Percentiles rank a stretch among this genome's conserved stretches.
These are phyloP conservation scores for Isatis lusitanica DNA, from an alignment of 441 rosid genomes.

Conservation along the genomic window DNA sequence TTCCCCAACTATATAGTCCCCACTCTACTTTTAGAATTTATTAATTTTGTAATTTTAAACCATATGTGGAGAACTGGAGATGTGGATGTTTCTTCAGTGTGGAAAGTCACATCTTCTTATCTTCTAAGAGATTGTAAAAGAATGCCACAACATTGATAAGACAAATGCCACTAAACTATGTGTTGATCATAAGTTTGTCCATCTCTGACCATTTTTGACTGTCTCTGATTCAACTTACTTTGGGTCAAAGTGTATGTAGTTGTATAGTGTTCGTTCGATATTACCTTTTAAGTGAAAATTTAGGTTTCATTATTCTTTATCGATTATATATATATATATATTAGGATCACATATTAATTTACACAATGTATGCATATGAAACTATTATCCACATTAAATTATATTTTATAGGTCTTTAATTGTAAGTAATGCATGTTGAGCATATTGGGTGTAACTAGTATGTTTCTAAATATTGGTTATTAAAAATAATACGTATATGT, in stretches of 20 bases:
- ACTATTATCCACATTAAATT: background rate
- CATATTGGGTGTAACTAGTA: background rate
- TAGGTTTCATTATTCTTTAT: background rate
- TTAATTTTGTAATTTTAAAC: slow-evolving; percentile 7
- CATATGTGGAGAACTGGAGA: slow-evolving; percentile 26
- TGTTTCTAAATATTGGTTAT: background rate
- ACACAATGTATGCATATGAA: background rate
- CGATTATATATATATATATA: background rate
- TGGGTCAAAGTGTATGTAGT: slow-evolving; percentile 9
- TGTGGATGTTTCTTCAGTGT: slow-evolving; percentile 20
- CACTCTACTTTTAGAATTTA: slow-evolving; percentile 24
- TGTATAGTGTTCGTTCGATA: background rate
- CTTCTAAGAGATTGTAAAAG: slow-evolving; percentile 23
- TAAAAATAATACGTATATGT: background rate
- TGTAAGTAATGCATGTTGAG: background rate
- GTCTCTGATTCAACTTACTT: slow-evolving; percentile 26
- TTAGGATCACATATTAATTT: background rate
- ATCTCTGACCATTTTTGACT: slow-evolving; percentile 25
- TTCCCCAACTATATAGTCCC: slow-evolving; percentile 29
- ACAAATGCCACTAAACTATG: slow-evolving; percentile 28
- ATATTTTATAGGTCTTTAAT: background rate
- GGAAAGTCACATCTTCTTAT: slow-evolving; percentile 32
- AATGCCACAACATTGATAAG: slow-evolving; percentile 21
- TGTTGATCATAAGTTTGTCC: slow-evolving; percentile 16
- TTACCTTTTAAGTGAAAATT: background rate